Percentiles rank a stretch among this genome's conserved stretches.
These are phyloP conservation scores for Myriosclerotinia scirpicola DNA, from an alignment of 2,329 filamentous ascomycete genomes.

Conservation along the genomic window DNA sequence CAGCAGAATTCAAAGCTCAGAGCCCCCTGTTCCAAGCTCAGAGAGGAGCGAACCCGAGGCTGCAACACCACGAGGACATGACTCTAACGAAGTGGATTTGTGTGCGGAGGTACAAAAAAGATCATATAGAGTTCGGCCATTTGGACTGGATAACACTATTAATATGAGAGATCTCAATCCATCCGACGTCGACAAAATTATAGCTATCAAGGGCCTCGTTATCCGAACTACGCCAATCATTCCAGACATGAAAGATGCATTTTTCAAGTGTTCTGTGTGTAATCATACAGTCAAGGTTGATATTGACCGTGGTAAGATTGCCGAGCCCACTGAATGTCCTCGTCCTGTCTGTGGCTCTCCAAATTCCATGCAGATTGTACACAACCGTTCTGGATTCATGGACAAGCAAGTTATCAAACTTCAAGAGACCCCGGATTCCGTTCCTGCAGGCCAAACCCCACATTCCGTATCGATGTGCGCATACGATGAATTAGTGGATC, in stretches of 20 bases:
- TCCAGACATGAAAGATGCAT: conserved; percentile 98
- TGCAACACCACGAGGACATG: conserved; percentile 46
- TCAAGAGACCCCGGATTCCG: conserved; percentile 92
- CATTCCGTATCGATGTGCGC: conserved; percentile 95
- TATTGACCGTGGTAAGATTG: conserved; percentile 93
- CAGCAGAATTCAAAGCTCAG: conserved; percentile 62
- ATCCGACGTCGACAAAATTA: conserved; percentile 92
- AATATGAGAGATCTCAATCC: conserved; percentile 95
- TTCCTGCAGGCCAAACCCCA: conserved; percentile 93
- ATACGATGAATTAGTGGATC: conserved; percentile 95
- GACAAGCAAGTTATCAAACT: conserved; percentile 99
- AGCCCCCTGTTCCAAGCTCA: conserved; percentile 76
- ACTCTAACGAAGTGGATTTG: conserved; percentile 61
- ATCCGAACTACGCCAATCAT: conserved; percentile 96
- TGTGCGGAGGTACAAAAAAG: conserved; percentile 75
- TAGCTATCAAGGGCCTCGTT: conserved; percentile 92
- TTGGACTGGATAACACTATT: conserved; percentile 80
- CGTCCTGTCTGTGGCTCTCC: conserved; percentile 76
- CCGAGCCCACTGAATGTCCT: conserved; percentile 88
- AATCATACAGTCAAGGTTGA: conserved; percentile 88
- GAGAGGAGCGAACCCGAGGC: conserved; percentile 59
- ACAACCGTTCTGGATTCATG: conserved; percentile 91
- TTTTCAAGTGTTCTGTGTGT: conserved; percentile 93
- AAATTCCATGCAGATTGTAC: conserved; percentile 98
- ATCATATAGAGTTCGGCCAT: conserved; percentile 84